Evolutionary conservation across 352 stramenopile species (phyloP), one percentile per base, ranked within the genome.

Genomic region (Pythium sp.): DNA sequence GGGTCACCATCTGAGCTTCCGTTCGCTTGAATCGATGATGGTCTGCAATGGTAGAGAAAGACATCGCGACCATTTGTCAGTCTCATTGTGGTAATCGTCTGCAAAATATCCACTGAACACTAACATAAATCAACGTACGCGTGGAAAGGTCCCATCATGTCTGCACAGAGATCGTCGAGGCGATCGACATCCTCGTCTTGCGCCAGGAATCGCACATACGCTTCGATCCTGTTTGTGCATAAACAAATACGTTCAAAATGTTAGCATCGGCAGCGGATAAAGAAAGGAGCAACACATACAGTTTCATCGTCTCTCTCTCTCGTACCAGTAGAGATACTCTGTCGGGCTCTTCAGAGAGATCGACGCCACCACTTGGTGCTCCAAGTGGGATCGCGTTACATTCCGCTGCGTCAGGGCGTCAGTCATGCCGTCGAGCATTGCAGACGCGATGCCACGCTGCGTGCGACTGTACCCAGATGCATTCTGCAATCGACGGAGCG

Each of bases 311-410:
- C 14, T 14, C 22, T 53, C 38, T 46, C 38, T 5, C 56, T 47
- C 30, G 30, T 72, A 95, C 89, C 89, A 96, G 65, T 94, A 93
- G 7, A 82, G 79, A 80, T 94, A 96, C 75, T 96, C 89, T 14
- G 67, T 63, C 0, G 79, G 67, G 58, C 86, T 96, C 71, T 91
- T 86, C 14, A 96, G 70, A 7, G 84, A 74, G 2, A 91, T 59
- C 0, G 83, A 69, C 20, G 84, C 72, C 8, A 86, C 85, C 22
- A 94, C 74, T 65, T 96, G 89, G 57, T 96, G 89, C 67, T 96
- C 89, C 14, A 96, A 73, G 68, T 96, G 89, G 20, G 85, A 84
- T 22, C 89, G 82, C 9, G 89, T 96, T 26, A 96, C 74, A 57
- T 91, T 93, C 57, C 86, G 84, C 73, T 96, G 89, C 54, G 85